A percentile compares a stretch with the other conserved stretches of the same genome.
Conservation (phyloP, 2,329 filamentous ascomycete species). For the Claviceps sp. region DNA sequence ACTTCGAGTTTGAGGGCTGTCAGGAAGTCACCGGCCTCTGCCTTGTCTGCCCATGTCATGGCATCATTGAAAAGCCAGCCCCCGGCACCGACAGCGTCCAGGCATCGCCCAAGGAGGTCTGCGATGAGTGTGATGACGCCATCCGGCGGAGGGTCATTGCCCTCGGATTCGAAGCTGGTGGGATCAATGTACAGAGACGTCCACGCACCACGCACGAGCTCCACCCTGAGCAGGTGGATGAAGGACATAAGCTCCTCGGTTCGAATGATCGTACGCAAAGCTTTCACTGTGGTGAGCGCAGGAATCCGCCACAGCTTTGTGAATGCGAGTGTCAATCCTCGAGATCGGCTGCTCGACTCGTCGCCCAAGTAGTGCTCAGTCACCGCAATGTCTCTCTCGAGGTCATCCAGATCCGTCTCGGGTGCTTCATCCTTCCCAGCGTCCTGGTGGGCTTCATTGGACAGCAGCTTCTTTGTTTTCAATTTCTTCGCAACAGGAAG, state of each 20-base stretch:
- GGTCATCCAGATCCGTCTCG: constrained; percentile 43
- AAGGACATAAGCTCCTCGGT: constrained; percentile 58
- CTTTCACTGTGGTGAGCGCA: constrained; percentile 42
- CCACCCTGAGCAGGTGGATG: constrained; percentile 58
- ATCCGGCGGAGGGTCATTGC: constrained; percentile 40
- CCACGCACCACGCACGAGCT: constrained; percentile 65
- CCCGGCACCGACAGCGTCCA: constrained; percentile 61
- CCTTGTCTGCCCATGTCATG: constrained; percentile 34
- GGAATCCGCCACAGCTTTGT: constrained; percentile 57
- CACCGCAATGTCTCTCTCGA: constrained; percentile 52
- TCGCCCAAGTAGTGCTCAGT: constrained; percentile 55
- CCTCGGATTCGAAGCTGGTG: constrained; percentile 30
- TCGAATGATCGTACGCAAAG: constrained; percentile 49
- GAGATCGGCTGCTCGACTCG: constrained; percentile 47
- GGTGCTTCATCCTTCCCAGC: constrained; percentile 19
- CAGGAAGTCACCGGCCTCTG: constrained; percentile 50
- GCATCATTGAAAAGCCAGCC: constrained; percentile 59
- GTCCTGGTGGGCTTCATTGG: constrained; percentile 13
- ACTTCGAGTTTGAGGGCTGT: constrained; percentile 54
- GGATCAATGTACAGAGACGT: constrained; percentile 56
- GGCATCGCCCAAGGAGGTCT: constrained; percentile 56
- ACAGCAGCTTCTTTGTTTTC: constrained; percentile 19
- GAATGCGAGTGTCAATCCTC: constrained; percentile 54
- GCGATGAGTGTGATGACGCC: constrained; percentile 58
- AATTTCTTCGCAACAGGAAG: constrained; percentile 28